phyloP scores from a whole-genome alignment of 2,329 filamentous ascomycete species.

The Hypomyces rosellus region DNA sequence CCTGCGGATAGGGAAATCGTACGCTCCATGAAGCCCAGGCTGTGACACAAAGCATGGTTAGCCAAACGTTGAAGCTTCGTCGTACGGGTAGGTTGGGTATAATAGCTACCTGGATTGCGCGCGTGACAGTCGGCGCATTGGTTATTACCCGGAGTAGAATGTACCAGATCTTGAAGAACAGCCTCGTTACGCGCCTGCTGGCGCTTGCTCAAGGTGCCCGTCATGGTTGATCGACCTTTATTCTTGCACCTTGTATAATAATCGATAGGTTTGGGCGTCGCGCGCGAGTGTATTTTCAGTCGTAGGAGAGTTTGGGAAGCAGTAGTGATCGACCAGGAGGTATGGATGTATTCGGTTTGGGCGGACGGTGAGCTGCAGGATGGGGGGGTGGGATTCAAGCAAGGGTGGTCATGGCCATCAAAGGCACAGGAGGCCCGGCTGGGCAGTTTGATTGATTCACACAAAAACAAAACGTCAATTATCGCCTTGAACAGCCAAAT shows the following conservation, averaged over 20 bases:
- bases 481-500: not conserved
- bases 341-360: constrained; percentile 3
- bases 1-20: constrained; percentile 33
- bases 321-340: no score
- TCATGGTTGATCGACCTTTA: constrained; percentile 45
- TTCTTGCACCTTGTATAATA: constrained; percentile 4
- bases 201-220: constrained; percentile 78
- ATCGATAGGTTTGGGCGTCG: not conserved
- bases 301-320: not conserved
- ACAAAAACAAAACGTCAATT: no score
- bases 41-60: constrained; percentile 33
- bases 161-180: constrained; percentile 80
- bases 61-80: constrained; percentile 12
- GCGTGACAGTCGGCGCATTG: constrained; percentile 89
- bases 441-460: no score
- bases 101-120: constrained; percentile 74
- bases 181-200: constrained; percentile 97
- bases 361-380: constrained; percentile 10
- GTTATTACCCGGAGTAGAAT: constrained; percentile 78
- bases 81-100: constrained; percentile 7
- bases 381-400: constrained; percentile 8
- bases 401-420: constrained; percentile 12
- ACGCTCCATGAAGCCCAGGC: constrained; percentile 97
- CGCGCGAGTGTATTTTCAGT: constrained; percentile 1
- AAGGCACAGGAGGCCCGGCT: not conserved